Conservation (phyloP, 2,329 filamentous ascomycete genomes). For the Pseudogymnoascus sp. region DNA sequence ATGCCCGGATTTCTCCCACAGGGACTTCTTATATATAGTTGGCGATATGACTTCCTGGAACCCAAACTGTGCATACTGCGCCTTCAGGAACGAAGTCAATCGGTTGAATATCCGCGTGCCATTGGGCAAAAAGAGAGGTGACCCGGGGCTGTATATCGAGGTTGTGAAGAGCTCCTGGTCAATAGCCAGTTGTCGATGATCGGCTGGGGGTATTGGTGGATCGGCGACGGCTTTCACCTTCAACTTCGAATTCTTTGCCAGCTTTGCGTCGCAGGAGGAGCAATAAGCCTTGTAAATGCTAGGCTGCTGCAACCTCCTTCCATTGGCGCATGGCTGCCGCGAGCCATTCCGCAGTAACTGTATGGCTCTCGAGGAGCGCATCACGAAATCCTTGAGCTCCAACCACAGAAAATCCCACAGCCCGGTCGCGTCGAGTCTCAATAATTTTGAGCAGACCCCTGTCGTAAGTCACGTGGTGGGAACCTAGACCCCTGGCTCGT, state of each 20-base stretch:
- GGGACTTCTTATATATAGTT: slow-evolving; percentile 79
- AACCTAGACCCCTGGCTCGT: slow-evolving; percentile 2
- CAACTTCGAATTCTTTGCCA: background rate
- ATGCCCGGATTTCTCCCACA: slow-evolving; percentile 81
- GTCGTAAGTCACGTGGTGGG: background rate
- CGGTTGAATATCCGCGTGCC: slow-evolving; percentile 78
- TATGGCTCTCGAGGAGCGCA: slow-evolving; percentile 26
- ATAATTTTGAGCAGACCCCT: background rate
- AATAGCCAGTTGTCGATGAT: slow-evolving; percentile 52
- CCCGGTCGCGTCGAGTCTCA: background rate
- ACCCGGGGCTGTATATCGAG: slow-evolving; percentile 73
- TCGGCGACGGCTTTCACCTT: slow-evolving; percentile 13
- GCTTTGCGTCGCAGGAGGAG: slow-evolving; percentile 22
- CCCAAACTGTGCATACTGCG: slow-evolving; percentile 75
- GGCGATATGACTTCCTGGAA: slow-evolving; percentile 85
- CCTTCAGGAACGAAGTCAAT: slow-evolving; percentile 70
- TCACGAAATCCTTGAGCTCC: slow-evolving; percentile 15
- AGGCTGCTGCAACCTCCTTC: background rate
- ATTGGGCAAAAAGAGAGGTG: slow-evolving; percentile 74
- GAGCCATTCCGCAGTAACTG: slow-evolving; percentile 16
- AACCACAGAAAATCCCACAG: background rate
- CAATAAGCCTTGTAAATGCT: slow-evolving; percentile 21
- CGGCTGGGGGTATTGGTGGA: slow-evolving; percentile 26
- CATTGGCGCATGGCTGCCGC: background rate
- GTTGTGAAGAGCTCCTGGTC: slow-evolving; percentile 72